Evolutionary conservation across 495 filamentous ascomycete species (phyloP).

Genomic region (Cenococcum geophilum): DNA sequence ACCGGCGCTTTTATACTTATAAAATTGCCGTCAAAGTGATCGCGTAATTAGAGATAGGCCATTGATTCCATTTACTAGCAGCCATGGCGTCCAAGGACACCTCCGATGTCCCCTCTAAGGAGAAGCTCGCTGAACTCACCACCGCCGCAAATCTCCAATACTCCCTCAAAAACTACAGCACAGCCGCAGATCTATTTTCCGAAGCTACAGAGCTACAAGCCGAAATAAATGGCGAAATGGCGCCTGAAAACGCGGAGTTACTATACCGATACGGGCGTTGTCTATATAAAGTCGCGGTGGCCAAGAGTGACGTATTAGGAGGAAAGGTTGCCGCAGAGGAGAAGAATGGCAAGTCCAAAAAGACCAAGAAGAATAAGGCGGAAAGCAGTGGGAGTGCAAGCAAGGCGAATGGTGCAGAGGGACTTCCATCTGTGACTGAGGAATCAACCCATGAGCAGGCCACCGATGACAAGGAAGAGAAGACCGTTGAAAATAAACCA

Average conservation of each 20-base stretch:
- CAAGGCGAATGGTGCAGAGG: slow-evolving; percentile 11
- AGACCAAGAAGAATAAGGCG: slow-evolving; percentile 42
- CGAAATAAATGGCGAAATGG: slow-evolving; percentile 85
- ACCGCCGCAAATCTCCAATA: slow-evolving; percentile 63
- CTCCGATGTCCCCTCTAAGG: slow-evolving; percentile 18
- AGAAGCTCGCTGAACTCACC: slow-evolving; percentile 44
- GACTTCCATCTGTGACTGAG: slow-evolving; percentile 17
- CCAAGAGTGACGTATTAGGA: slow-evolving; percentile 90
- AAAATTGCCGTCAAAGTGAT: too few relatives aligned
- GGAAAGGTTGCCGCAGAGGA: slow-evolving; percentile 62
- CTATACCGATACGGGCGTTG: slow-evolving; percentile 90
- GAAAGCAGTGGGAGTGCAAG: slow-evolving; percentile 18
- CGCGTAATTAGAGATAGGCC: too few relatives aligned
- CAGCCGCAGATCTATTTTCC: slow-evolving; percentile 79
- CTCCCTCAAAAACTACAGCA: slow-evolving; percentile 75
- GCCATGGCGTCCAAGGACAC: slow-evolving; percentile 4
- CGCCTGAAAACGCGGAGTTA: slow-evolving; percentile 80
- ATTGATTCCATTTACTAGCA: background rate
- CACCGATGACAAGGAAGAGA: background rate
- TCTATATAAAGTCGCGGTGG: slow-evolving; percentile 85
- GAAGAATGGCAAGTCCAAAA: slow-evolving; percentile 38
- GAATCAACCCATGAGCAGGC: slow-evolving; percentile 22
- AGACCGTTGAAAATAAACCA: slow-evolving; percentile 49
- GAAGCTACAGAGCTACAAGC: slow-evolving; percentile 86
- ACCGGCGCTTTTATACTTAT: too few relatives aligned